Base-by-base conservation (phyloP, 768 basidiomycete genomes). In the Leccinum truebloodii region DNA sequence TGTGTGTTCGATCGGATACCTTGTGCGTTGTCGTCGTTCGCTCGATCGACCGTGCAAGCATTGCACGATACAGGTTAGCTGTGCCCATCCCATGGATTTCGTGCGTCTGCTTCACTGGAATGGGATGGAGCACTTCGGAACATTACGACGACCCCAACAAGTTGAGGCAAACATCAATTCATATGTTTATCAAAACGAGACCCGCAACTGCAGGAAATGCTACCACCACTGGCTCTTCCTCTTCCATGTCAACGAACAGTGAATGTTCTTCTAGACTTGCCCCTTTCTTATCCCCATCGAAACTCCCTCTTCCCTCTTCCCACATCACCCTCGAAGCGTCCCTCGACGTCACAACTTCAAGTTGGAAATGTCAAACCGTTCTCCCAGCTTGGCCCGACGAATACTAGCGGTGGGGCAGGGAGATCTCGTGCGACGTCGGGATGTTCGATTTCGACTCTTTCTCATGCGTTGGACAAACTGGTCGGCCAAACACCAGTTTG, bases 381-480 rank as follows among this genome's bases (percentile, higher is more conserved):
- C 18, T 48, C 59, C 39, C 53, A 63, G 1, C 54, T 50, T 10
- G 66, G 64, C 4, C 54, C 58, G 4, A 58, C 52, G 2, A 30
- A 52, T 26, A 51, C 44, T 13, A 55, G 48, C 1, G 14, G 41
- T 22, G 55, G 54, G 24, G 18, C 35, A 13, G 59, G 46, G 7
- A 53, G 51, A 34, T 34, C 65, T 26, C 59, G 55, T 14, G 41
- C 37, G 26, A 39, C 55, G 7, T 52, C 64, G 0, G 65, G 68
- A 8, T 63, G 83, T 4, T 83, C 87, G 0, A 71, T 92, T n/a
- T 83, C 84, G 5, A 88, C 81, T 6, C 76, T 92, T 14, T 84
- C 87, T 9, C 80, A 79, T 62, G 90, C 90, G 3, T 74, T 92
- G 28, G 86, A 90, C 68, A 88, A 86, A 67, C 78, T 92, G n/a